Evolutionary conservation across 257 asterid species (phyloP).

Genomic region (Verbascum thapsus): DNA sequence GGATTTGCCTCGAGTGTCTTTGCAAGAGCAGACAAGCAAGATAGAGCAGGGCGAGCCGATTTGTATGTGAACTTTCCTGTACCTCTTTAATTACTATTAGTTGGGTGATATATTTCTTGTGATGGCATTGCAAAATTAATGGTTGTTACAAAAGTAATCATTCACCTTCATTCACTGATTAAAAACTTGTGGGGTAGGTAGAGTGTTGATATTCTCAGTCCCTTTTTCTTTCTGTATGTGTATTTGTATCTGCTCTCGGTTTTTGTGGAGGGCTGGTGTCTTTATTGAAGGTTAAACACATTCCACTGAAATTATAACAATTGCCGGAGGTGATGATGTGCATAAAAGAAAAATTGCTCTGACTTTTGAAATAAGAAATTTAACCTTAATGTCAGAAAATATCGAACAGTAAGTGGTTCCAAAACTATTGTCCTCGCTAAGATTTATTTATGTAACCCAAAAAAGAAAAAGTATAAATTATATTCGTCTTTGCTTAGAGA

Average conservation of each 20-base stretch:
- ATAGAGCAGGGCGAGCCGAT: conserved; percentile 77
- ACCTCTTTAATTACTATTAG: conserved; percentile 2
- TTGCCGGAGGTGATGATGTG: background rate
- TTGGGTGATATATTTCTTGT: conserved; percentile 3
- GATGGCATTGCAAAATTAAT: background rate
- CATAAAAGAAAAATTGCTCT: background rate
- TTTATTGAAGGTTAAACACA: too few species aligned
- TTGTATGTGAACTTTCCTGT: conserved; percentile 39
- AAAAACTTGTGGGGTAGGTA: background rate
- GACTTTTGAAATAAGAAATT: background rate
- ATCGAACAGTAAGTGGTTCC: background rate
- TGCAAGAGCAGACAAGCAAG: conserved; percentile 94
- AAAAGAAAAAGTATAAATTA: too few species aligned
- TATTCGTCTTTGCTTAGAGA: too few species aligned
- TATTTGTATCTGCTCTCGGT: too few species aligned
- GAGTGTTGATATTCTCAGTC: background rate
- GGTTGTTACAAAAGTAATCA: background rate
- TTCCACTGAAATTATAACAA: too few species aligned
- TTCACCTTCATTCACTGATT: background rate
- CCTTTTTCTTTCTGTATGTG: background rate
- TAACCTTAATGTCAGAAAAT: background rate
- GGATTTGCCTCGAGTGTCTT: conserved; percentile 92
- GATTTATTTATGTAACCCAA: background rate
- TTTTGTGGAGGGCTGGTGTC: too few species aligned
- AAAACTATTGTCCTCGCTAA: background rate